Base-by-base conservation (phyloP, 2,329 filamentous ascomycete species). In the Juglanconis sp. region DNA sequence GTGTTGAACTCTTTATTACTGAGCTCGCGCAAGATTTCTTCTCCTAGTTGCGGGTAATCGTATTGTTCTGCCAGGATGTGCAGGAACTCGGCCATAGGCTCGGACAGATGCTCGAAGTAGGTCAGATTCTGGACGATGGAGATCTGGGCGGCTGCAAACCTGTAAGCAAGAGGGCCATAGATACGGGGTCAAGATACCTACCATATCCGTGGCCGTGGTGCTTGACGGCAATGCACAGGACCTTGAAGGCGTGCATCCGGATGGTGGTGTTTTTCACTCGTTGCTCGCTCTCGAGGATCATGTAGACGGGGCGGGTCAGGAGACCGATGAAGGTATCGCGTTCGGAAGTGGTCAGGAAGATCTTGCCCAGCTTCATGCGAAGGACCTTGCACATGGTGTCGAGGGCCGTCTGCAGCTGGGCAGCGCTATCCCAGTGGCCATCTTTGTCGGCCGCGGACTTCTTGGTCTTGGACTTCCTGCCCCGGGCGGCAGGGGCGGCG, bases 1-100 rank as follows among this genome's bases (percentile, higher is more conserved):
- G 90, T 94, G 74, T 96, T 97, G 78, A 98, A 99, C 71, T 98
- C 94, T 73, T 96, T 99, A 76, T 93, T 96, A 73, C 93, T 96
- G 66, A 99, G 84, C 71, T 99, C 95, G 68, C 92, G 88, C 61
- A 99, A 76, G 35, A 98, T 91, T 71, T 99, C 95, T 72, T 97
- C 95, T 4, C 92, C 89, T 8, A 99, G 82, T 70, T 99, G 95
- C 15, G 93, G 91, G 72, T 98, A 96, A 75, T 99, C 95, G 77
- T 98, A 99, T 77, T 97, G 94, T 72, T 98, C 93, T 1, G 93
- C 89, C 32, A 99, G 81, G 69, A 98, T 99, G 68, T 98, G 92
- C 4, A 99, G 79, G 68, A 99, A 96, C 73, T 99, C 96, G 36
- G 95, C 95, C 95, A 99, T 99, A 1, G 95, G 95, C 71, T 99